Evolutionary conservation across 2,329 filamentous ascomycete species (phyloP), one percentile per base, ranked within the genome.

Genomic region (Pestalotiopsis sp.): DNA sequence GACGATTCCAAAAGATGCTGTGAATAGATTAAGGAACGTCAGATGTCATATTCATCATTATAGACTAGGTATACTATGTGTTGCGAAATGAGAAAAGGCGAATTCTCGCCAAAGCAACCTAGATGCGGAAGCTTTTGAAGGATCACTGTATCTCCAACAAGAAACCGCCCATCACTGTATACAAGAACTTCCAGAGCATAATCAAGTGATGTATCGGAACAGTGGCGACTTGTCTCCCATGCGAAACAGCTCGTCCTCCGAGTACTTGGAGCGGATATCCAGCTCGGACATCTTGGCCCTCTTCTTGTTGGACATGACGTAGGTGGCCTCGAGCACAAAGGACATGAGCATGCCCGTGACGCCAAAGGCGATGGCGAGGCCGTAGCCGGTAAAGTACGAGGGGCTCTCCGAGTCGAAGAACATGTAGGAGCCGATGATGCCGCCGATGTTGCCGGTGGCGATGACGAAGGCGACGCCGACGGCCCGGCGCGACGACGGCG

Each of bases 401-500:
- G 79, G 79, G 11, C 67, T 70, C 64, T 81, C 79, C 5, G 67
- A 68, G 14, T 79, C 79, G 9, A 80, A 72, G 70, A 78, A 82
- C 68, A 82, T 79, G 64, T 78, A 81, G n/a, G 75, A 78, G 0
- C 81, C 82, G 9, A 84, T 75, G 17, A 83, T 77, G 4, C 82
- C 81, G n/a, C 82, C 82, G 0, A 78, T 76, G 57, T 83, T 83
- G 3, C 80, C 80, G 9, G 80, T 68, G 56, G 76, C 76, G 39
- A 80, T 80, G 69, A 78, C 79, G 36, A 82, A 76, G 0, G 79
- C 82, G n/a, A 83, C 76, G 1, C 78, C 80, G 38, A 82, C 77
- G 0, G 78, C 78, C 17, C 81, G 72, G 62, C 80, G 76, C 9
- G 73, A 75, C 0, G 77, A 72, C 0, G 78, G 78, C 0, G 75